Conservation (phyloP, 345 rosid genomes). For the Reutealis trisperma region DNA sequence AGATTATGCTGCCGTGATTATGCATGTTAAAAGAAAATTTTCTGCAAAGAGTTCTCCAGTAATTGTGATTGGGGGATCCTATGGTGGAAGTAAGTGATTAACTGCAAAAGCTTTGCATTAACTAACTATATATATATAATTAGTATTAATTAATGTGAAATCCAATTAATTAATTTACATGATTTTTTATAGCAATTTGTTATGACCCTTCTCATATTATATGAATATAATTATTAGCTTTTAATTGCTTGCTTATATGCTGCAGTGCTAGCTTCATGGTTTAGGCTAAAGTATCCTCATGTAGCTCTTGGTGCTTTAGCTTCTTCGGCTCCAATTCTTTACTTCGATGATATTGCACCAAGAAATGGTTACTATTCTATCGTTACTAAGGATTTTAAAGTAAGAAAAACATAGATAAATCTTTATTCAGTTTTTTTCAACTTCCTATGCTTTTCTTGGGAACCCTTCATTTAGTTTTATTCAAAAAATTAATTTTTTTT, state of each 20-base stretch:
- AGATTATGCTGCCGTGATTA: slow-evolving; percentile 26
- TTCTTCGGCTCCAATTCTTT: slow-evolving; percentile 34
- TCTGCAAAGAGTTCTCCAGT: slow-evolving; percentile 21
- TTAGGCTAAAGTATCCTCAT: slow-evolving; percentile 31
- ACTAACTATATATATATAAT: no score
- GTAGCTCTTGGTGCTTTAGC: slow-evolving; percentile 33
- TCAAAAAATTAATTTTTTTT: background rate
- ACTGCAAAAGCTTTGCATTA: no score
- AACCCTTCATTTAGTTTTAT: background rate
- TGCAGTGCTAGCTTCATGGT: slow-evolving; percentile 28
- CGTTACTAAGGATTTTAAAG: slow-evolving; percentile 30
- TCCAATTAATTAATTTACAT: no score
- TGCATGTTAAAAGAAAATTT: slow-evolving; percentile 19
- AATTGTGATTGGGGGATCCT: slow-evolving; percentile 28
- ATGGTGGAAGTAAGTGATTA: slow-evolving; percentile 32
- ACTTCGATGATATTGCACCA: slow-evolving; percentile 30
- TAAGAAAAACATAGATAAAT: background rate
- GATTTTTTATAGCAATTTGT: no score
- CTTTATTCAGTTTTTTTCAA: no score
- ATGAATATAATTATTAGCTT: no score
- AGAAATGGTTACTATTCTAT: slow-evolving; percentile 20
- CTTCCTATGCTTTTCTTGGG: no score
- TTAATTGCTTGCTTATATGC: background rate
- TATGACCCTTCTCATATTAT: no score
- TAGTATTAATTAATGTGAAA: no score